Conservation (phyloP, 352 stramenopile genomes). For the Phytophthora ramorum region DNA sequence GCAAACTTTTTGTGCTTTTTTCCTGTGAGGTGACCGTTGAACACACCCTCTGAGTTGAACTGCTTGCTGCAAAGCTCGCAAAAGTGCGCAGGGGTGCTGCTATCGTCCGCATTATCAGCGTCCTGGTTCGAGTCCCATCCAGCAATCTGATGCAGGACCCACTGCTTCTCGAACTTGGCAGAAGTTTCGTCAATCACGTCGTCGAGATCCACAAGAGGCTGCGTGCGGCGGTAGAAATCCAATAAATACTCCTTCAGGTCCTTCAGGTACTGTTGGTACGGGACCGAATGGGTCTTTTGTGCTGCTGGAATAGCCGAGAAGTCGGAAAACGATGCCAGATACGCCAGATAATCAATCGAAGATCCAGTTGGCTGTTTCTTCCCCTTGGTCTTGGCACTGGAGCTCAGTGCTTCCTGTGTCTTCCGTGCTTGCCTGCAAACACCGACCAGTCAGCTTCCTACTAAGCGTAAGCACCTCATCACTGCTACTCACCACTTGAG, state of each 20-base stretch:
- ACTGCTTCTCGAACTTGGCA: constrained; percentile 87
- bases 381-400: constrained; percentile 16
- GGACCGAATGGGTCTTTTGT: constrained; percentile 64
- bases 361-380: constrained; percentile 18
- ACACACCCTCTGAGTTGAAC: constrained; percentile 78
- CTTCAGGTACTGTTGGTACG: constrained; percentile 73
- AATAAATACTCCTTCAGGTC: constrained; percentile 86
- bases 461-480: not conserved
- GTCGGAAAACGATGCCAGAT: constrained; percentile 69
- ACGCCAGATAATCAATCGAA: constrained; percentile 79
- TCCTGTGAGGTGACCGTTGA: constrained; percentile 72
- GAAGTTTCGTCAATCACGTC: constrained; percentile 85
- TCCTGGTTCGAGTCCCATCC: constrained; percentile 54
- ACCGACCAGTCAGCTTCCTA: not conserved
- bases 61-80: constrained; percentile 76
- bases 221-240: constrained; percentile 88
- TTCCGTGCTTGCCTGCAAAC: constrained; percentile 45
- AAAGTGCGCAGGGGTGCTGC: constrained; percentile 42
- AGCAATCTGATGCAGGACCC: constrained; percentile 61
- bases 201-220: constrained; percentile 89
- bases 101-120: constrained; percentile 7
- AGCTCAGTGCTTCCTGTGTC: constrained; percentile 31
- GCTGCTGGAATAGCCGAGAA: constrained; percentile 62
- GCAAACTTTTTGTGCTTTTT: constrained; percentile 85
- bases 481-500: constrained; percentile 48